Percentiles rank a stretch among this genome's conserved stretches.
Evolutionary conservation across 805 yeast genomes (phyloP).

Genomic region (Ogataea paraovalis): DNA sequence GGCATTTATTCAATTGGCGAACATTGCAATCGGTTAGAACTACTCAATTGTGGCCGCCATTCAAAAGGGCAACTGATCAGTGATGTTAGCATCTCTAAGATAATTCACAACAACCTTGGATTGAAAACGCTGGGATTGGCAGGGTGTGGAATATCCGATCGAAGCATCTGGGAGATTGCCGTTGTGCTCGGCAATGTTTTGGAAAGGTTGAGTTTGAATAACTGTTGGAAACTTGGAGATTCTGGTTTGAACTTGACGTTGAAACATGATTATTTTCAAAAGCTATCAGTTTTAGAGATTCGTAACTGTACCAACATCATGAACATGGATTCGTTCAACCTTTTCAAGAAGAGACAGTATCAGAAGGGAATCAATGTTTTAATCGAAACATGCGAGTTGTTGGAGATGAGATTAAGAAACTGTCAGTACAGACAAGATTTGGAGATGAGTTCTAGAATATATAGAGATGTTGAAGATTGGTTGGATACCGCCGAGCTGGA

Average conservation of each 20-base stretch:
- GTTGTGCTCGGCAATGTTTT: constrained; percentile 40
- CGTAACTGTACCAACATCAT: constrained; percentile 56
- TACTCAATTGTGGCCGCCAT: constrained; percentile 80
- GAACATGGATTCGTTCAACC: constrained; percentile 60
- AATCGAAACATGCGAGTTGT: constrained; percentile 73
- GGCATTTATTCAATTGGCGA: constrained; percentile 68
- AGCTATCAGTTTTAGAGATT: constrained; percentile 71
- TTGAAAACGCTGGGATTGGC: constrained; percentile 80
- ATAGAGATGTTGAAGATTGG: constrained; percentile 65
- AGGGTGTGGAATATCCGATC: constrained; percentile 79
- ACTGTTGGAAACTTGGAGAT: constrained; percentile 46
- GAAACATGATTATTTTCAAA: constrained; percentile 46
- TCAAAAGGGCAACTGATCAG: constrained; percentile 63
- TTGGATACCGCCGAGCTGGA: constrained; percentile 42
- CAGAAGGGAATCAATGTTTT: constrained; percentile 46
- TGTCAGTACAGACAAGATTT: constrained; percentile 59
- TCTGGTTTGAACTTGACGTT: constrained; percentile 32
- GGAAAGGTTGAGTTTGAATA: constrained; percentile 69
- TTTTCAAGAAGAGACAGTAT: constrained; percentile 54
- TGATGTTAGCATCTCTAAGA: constrained; percentile 57
- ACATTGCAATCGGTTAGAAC: constrained; percentile 51
- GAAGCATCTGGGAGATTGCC: constrained; percentile 77
- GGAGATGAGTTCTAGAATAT: constrained; percentile 50
- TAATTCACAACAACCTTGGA: constrained; percentile 49
- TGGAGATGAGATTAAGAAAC: constrained; percentile 54